Base-by-base conservation (phyloP, 1,284 basidiomycete species). In the Microstroma glucosiphilum region DNA sequence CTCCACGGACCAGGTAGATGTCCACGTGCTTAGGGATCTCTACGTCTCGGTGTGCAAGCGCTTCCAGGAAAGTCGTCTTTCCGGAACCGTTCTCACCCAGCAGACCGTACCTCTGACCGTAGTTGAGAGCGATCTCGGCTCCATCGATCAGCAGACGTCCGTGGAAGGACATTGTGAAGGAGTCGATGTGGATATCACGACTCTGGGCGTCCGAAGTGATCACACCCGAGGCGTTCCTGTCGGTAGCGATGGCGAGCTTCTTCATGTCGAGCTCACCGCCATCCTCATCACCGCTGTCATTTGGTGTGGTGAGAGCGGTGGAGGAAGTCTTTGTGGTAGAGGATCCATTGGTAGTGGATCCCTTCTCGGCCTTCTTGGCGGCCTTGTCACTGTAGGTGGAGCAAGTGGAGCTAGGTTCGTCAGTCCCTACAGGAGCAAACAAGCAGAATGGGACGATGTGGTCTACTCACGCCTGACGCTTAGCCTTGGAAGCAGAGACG, bases 11-110 rank as follows among this genome's bases (percentile, higher is more conserved):
- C 68, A 97, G 87, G 83, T 98, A 96, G 81, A 97, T 96, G 81
- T 98, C 94, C 78, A 98, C 90, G 82, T 98, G 92, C 12, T 86
- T 83, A 30, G 94, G 94, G 68, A 98, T 96, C 60, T 90, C 87
- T 66, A 98, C 90, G 78, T 98, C 94, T 42, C 77, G 74, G 61
- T 69, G 67, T 19, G 71, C 74, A 30, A 79, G 69, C 15, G 77
- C 76, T 48, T 75, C 74, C 26, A 80, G 69, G 66, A 80, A 77
- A 75, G 85, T 77, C 67, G 92, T 91, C 87, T 98, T 98, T 80
- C 94, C 94, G 17, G 90, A 94, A 53, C 94, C 94, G 80, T 98
- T 97, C 81, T 96, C 92, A 62, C 94, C 94, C 61, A 97, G 84
- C 30, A 97, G 84, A 82, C 94, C 94, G 79, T 98, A 86, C 76